Evolutionary conservation across 2,329 filamentous ascomycete species (phyloP).

Genomic region (Teratosphaeria viscida): DNA sequence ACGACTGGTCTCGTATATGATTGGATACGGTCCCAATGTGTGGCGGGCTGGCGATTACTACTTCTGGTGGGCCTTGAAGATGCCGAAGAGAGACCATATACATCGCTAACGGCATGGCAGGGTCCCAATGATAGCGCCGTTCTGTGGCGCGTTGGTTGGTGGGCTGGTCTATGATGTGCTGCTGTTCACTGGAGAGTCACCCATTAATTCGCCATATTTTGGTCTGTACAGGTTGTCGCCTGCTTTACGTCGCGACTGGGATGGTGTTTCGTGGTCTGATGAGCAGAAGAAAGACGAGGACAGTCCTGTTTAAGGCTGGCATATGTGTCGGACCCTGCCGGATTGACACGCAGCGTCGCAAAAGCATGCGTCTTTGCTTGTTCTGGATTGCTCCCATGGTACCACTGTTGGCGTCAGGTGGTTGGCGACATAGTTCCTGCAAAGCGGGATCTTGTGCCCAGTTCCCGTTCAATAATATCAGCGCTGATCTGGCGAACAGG

Average conservation of each 20-base stretch:
- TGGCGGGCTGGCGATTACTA: conserved; percentile 60
- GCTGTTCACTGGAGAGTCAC: conserved; percentile 59
- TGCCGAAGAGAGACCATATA: background rate
- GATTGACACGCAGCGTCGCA: background rate
- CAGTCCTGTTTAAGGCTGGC: conserved; percentile 3
- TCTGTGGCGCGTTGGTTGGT: conserved; percentile 53
- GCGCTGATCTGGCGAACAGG: background rate
- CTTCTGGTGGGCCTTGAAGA: conserved; percentile 37
- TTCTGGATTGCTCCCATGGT: too few relatives aligned
- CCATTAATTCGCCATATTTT: conserved; percentile 57
- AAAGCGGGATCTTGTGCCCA: too few relatives aligned
- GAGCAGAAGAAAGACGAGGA: conserved; percentile 13
- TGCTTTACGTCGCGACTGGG: conserved; percentile 15
- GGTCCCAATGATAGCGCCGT: conserved; percentile 64
- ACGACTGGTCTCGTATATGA: conserved; percentile 52
- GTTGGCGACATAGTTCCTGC: too few relatives aligned
- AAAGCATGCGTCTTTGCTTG: too few relatives aligned
- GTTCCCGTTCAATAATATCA: too few relatives aligned
- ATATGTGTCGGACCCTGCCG: background rate
- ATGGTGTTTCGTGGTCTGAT: conserved; percentile 10
- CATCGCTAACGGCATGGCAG: conserved; percentile 18
- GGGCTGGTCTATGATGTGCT: conserved; percentile 58
- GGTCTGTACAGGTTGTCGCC: conserved; percentile 41
- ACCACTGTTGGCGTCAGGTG: too few relatives aligned
- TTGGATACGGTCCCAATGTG: conserved; percentile 58